Evolutionary conservation across 2,329 filamentous ascomycete species (phyloP).

Genomic region (Endocalyx cinctus): DNA sequence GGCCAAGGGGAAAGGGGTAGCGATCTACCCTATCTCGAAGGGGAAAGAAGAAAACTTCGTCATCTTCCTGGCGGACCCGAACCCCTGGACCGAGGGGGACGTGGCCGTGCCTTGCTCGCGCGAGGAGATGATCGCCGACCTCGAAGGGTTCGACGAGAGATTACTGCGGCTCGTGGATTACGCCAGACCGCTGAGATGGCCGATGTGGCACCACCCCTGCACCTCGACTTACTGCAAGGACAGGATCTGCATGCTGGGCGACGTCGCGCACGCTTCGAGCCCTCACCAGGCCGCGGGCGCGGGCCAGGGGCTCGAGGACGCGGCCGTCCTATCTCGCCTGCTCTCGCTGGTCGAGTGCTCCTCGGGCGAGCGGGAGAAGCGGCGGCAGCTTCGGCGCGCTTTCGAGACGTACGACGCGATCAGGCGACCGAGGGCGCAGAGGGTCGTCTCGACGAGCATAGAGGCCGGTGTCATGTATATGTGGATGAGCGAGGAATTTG

Average conservation of each 20-base stretch:
- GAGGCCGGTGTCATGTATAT: slow-evolving; percentile 26
- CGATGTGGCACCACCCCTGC: slow-evolving; percentile 20
- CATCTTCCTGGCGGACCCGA: slow-evolving; percentile 15
- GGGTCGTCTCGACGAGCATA: slow-evolving; percentile 24
- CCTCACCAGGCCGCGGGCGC: slow-evolving; percentile 23
- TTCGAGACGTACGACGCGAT: slow-evolving; percentile 24
- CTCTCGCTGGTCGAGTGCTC: slow-evolving; percentile 13
- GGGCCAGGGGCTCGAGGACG: slow-evolving; percentile 23
- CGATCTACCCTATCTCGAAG: slow-evolving; percentile 21
- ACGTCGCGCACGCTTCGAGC: slow-evolving; percentile 22
- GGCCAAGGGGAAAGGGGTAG: slow-evolving; percentile 16
- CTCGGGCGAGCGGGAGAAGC: too few species aligned
- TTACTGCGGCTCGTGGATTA: slow-evolving; percentile 20
- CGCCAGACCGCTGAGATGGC: slow-evolving; percentile 19
- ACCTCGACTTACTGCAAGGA: slow-evolving; percentile 19
- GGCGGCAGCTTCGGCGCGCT: slow-evolving; percentile 16
- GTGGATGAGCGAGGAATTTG: slow-evolving; percentile 19
- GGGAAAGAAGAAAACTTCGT: slow-evolving; percentile 22
- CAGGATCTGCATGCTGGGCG: slow-evolving; percentile 19
- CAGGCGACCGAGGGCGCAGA: slow-evolving; percentile 25
- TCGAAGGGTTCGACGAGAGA: slow-evolving; percentile 17
- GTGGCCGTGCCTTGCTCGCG: slow-evolving; percentile 17
- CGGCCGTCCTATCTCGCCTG: slow-evolving; percentile 19
- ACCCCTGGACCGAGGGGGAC: slow-evolving; percentile 17
- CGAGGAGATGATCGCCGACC: slow-evolving; percentile 21